Conservation (phyloP, 1,284 basidiomycete species). For the Tilletiopsis washingtonensis region DNA sequence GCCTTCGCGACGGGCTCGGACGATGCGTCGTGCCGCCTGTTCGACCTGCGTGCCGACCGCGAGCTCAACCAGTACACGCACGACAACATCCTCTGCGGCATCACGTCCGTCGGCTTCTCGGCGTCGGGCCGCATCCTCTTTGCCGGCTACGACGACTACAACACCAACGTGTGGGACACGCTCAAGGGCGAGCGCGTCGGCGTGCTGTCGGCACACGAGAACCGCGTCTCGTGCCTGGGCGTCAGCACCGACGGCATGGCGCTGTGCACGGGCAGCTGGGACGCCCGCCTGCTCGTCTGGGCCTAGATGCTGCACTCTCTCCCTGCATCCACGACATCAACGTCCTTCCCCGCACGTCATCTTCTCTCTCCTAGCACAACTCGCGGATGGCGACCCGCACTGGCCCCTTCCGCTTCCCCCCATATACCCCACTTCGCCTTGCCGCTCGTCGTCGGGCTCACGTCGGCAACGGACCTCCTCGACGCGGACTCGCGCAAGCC, state of each 20-base stretch:
- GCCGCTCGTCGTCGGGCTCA: no score
- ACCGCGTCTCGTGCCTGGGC: conserved; percentile 90
- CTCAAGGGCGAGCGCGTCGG: conserved; percentile 95
- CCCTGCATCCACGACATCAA: no score
- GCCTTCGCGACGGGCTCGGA: conserved; percentile 98
- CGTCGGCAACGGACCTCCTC: no score
- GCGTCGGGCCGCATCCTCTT: conserved; percentile 93
- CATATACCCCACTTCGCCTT: no score
- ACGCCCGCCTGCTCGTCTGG: conserved; percentile 68
- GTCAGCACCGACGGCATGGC: conserved; percentile 95
- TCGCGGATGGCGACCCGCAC: no score
- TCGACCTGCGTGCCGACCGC: conserved; percentile 93
- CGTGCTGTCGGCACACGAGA: conserved; percentile 93
- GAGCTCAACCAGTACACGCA: conserved; percentile 95
- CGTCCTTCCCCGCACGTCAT: no score
- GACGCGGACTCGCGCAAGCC: no score
- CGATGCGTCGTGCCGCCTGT: conserved; percentile 93
- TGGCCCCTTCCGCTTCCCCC: no score
- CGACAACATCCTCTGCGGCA: conserved; percentile 96
- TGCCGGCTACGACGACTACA: conserved; percentile 98
- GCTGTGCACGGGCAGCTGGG: conserved; percentile 96
- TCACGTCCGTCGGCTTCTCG: conserved; percentile 96
- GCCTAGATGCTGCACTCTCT: no score
- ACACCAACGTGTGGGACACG: conserved; percentile 98
- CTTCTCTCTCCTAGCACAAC: no score